Base-by-base conservation (phyloP, 805 yeast genomes). In the Ogataea salicorniae region DNA sequence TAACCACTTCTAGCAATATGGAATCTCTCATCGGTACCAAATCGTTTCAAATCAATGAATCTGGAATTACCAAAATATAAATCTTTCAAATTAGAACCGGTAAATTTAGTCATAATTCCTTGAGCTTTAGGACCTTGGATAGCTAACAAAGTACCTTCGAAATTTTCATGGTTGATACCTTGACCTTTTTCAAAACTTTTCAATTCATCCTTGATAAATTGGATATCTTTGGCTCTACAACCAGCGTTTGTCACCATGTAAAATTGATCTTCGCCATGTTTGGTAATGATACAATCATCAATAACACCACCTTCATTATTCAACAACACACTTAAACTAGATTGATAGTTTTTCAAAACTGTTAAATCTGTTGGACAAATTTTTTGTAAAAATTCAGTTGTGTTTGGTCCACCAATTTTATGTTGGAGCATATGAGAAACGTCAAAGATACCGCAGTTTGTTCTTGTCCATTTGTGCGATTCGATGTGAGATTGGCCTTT, bases 381-480 rank as follows among this genome's bases (percentile, higher is more conserved):
- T 55, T 76, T 79, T 64, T 94, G 85, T 53, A 94, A 72, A 47
- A 92, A 81, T 5, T 72, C 71, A 6, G 80, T 70, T 1, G 95
- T 79, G 37, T 79, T 84, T 1, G 77, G 68, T 15, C 99, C 99
- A 2, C 67, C 62, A 50, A 94, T 66, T 39, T 73, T 76, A 66
- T 95, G 97, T 71, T 94, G 99, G 43, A 92, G 76, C 99, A 94
- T 94, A 68, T 94, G 99, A 46, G 96, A 87, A 44, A 94, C 99
- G 64, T 94, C 99, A 60, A 94, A 94, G 43, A 94, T 72, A 6
- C 99, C 99, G 35, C 91, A 90, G 52, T 87, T 79, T 18, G 72
- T 61, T 65, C 99, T 80, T 0, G 92, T 95, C 98, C 98, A 94
- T 45, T 84, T 78, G 70, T 94, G 99, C 1, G 97, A 90, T 51